Percentiles rank a stretch among this genome's conserved stretches.
These are phyloP conservation scores for Picochlorum sp. DNA, from an alignment of 139 green algal genomes.

Conservation along the genomic window DNA sequence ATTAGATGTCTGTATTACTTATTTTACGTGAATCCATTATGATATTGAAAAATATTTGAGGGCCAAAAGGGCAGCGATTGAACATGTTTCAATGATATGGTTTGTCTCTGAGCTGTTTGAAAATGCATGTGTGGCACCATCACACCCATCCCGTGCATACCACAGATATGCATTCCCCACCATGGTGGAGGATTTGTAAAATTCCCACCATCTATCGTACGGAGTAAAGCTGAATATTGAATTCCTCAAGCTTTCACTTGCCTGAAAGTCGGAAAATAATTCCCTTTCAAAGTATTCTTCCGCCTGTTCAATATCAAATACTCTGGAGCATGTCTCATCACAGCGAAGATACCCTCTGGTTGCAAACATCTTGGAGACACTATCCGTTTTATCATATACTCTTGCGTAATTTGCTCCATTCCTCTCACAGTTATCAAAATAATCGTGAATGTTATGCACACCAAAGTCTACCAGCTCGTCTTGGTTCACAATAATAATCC, in stretches of 20 bases:
- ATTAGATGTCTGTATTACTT: background rate
- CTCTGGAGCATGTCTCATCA: background rate
- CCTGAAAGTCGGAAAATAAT: no score
- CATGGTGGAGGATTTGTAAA: constrained; percentile 1
- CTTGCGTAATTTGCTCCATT: constrained; percentile 5
- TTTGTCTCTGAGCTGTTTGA: no score
- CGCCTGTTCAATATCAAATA: background rate
- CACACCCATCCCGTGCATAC: no score
- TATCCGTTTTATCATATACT: background rate
- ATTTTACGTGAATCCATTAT: no score
- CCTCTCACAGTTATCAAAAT: background rate
- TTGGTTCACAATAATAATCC: constrained; percentile 1
- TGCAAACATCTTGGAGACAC: background rate
- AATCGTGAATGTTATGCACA: background rate
- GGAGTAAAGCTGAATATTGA: no score
- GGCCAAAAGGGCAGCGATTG: no score
- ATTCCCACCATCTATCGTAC: constrained; percentile 10
- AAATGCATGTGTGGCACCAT: no score
- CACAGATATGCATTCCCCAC: constrained; percentile 14
- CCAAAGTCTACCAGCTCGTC: constrained; percentile 3
- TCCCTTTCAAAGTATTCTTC: no score
- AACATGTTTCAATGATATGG: no score
- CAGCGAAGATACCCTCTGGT: background rate
- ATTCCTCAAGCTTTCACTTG: no score
- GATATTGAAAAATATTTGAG: no score